Evolutionary conservation across 495 filamentous ascomycete species (phyloP).

Genomic region (Polyplosphaeria fusca): DNA sequence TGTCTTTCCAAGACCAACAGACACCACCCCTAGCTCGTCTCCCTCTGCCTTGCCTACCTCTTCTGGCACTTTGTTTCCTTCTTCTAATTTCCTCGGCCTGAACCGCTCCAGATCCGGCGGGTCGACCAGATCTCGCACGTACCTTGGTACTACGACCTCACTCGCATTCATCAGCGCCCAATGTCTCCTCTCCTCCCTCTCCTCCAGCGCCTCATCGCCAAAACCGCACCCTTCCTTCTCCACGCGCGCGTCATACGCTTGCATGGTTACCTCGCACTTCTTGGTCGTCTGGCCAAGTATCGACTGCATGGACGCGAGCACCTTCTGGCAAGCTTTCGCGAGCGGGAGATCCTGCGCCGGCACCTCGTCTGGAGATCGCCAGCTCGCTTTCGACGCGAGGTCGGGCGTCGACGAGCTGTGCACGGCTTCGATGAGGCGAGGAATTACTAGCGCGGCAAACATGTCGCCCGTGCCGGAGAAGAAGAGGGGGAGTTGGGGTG

Average conservation of each 20-base stretch:
- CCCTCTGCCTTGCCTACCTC: constrained; percentile 20
- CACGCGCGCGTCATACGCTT: constrained; percentile 30
- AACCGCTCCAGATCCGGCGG: constrained; percentile 56
- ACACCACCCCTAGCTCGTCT: constrained; percentile 32
- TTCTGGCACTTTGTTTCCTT: constrained; percentile 24
- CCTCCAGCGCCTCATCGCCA: constrained; percentile 41
- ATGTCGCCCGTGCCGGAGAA: constrained; percentile 97
- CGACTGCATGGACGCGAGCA: constrained; percentile 88
- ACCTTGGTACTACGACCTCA: constrained; percentile 75
- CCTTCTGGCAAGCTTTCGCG: constrained; percentile 76
- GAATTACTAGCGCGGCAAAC: constrained; percentile 89
- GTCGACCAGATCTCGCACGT: constrained; percentile 60
- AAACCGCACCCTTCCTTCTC: constrained; percentile 32
- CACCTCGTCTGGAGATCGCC: constrained; percentile 54
- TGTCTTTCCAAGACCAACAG: constrained; percentile 8
- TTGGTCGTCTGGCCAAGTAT: constrained; percentile 74
- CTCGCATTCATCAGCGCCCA: constrained; percentile 70
- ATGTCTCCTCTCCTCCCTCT: constrained; percentile 60
- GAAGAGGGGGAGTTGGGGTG: constrained; percentile 84
- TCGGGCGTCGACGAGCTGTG: constrained; percentile 36
- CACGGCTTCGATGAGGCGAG: constrained; percentile 83
- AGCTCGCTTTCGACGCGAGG: constrained; percentile 24
- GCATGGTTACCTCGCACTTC: constrained; percentile 58
- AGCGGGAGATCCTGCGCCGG: constrained; percentile 68
- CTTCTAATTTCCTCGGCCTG: constrained; percentile 51